Evolutionary conservation across 768 basidiomycete genomes (phyloP), one percentile per base, ranked within the genome.

Genomic region (Agaricus subrufescens): DNA sequence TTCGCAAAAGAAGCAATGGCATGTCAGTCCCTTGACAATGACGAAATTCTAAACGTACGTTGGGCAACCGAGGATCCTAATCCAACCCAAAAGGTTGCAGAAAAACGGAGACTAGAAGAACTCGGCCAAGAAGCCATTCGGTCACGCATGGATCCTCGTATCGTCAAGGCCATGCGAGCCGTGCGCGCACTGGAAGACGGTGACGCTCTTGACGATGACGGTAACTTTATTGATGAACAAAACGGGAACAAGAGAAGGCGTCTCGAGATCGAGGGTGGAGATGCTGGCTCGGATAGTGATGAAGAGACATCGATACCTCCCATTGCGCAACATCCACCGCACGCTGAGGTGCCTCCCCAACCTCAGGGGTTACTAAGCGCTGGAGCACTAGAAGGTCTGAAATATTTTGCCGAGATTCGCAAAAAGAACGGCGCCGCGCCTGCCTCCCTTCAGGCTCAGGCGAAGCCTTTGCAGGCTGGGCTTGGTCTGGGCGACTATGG

Each of bases 51-150:
- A 58, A 99, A 99, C 70, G 94, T 98, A 51, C 87, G 96, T 47
- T 99, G 97, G 97, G 97, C 97, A 37, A 98, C 96, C 0, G 96
- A 97, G 67, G 97, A 99, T 68, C 97, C 97, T 1, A 99, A 99
- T 68, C 97, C 96, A 1, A 84, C 84, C 0, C 85, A 89, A 60
- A 95, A 94, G 63, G 85, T 89, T 7, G 81, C 83, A 0, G 97
- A 98, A 71, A 89, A 94, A 64, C 77, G 81, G 8, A 78, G 94
- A 11, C 68, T 99, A 29, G 89, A 94, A 66, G 86, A 89, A 2
- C 77, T 87, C 62, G 97, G 97, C 0, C 85, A 89, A 61, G 85
- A 91, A 57, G 94, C 91, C 3, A 95, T 99, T 66, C 80, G 82
- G 40, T 83, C 89, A 23, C 79, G 80, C 49, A 86, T 98, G 77